Percentiles rank a stretch among this genome's conserved stretches.
phyloP scores from a whole-genome alignment of 352 stramenopile species.

The Phytopythium kandeliae region DNA sequence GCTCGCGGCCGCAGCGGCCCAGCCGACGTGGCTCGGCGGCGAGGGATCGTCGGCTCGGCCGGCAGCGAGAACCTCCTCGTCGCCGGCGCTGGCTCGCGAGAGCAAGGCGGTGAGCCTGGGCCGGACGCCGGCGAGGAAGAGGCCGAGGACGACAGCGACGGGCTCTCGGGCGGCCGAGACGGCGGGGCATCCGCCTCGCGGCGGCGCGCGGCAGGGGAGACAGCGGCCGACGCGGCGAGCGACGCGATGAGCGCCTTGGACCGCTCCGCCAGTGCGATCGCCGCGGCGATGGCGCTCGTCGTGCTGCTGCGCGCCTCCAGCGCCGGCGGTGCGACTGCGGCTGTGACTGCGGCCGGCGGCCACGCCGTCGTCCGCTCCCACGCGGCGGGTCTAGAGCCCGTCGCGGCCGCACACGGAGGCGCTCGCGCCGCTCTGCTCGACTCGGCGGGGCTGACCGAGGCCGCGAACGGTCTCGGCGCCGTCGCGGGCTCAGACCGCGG shows the following conservation, averaged over 20 bases:
- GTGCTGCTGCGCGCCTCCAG: background rate
- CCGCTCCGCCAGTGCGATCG: slow-evolving; percentile 25
- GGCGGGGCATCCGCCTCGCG: too few relatives aligned
- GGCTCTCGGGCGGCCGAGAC: background rate
- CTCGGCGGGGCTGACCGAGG: too few relatives aligned
- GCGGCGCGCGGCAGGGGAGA: background rate
- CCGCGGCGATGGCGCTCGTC: slow-evolving; percentile 22
- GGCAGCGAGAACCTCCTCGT: background rate
- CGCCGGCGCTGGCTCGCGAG: background rate
- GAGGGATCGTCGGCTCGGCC: background rate
- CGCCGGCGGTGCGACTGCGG: too few relatives aligned
- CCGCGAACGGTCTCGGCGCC: too few relatives aligned
- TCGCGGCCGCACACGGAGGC: too few relatives aligned
- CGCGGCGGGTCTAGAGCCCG: too few relatives aligned
- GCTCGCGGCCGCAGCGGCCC: slow-evolving; percentile 7
- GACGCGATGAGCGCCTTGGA: slow-evolving; percentile 40
- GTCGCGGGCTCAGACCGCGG: too few relatives aligned
- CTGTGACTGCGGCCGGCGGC: background rate
- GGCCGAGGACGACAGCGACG: slow-evolving; percentile 17
- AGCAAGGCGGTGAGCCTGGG: slow-evolving; percentile 8
- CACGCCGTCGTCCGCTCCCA: background rate
- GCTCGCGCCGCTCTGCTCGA: too few relatives aligned
- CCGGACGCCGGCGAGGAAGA: slow-evolving; percentile 18
- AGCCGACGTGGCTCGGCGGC: slow-evolving; percentile 13
- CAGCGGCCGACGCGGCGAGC: slow-evolving; percentile 7